phyloP scores from a whole-genome alignment of 2,329 filamentous ascomycete genomes.

The Pestalotiopsis sp. region DNA sequence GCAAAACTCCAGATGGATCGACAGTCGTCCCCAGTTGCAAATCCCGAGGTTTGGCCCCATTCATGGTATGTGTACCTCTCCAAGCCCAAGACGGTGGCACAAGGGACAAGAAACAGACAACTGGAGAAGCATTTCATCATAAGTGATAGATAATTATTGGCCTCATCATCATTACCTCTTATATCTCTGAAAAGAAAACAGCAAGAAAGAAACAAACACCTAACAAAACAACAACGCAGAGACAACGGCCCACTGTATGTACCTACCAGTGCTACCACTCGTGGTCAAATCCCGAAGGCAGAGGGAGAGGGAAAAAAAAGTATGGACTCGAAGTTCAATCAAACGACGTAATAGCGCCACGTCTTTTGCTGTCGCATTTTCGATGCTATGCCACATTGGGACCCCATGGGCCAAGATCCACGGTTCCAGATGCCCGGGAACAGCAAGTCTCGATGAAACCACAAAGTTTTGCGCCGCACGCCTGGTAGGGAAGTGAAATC shows the following conservation, averaged over 20 bases:
- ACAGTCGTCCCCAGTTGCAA: neutral
- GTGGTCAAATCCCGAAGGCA: neutral
- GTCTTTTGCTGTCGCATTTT: neutral
- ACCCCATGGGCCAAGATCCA: neutral
- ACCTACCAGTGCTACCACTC: neutral
- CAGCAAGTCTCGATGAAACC: neutral
- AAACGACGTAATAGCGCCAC: conserved; percentile 2
- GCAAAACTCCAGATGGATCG: neutral
- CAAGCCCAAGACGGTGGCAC: neutral
- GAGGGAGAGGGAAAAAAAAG: neutral
- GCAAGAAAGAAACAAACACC: neutral
- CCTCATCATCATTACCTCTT: neutral
- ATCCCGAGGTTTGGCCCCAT: conserved; percentile 1
- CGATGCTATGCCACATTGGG: neutral
- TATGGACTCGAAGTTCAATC: neutral
- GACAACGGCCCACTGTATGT: neutral
- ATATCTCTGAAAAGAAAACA: neutral
- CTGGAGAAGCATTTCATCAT: too few species aligned
- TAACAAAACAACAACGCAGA: neutral
- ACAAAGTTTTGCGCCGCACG: neutral
- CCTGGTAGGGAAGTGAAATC: neutral
- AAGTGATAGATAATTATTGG: too few species aligned
- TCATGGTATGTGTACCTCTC: neutral
- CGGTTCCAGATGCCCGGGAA: conserved; percentile 4
- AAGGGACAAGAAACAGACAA: neutral